Conservation (phyloP, 768 basidiomycete genomes). For the Ramaria rubella region DNA sequence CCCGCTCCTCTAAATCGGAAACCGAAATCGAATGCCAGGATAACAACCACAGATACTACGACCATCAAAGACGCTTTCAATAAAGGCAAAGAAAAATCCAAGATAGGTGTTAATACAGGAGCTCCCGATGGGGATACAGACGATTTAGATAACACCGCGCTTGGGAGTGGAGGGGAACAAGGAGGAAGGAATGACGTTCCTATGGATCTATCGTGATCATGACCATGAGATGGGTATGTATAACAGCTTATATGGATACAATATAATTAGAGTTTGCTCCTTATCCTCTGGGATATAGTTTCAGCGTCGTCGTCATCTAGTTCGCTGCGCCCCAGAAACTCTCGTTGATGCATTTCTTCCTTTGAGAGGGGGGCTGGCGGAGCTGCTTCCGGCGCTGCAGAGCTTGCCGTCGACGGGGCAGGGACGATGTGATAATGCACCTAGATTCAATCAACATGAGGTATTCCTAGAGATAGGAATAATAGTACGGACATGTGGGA, state of each 20-base stretch:
- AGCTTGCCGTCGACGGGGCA: constrained; percentile 43
- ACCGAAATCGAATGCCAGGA: neutral
- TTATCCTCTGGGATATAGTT: constrained; percentile 40
- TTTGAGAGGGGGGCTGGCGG: constrained; percentile 29
- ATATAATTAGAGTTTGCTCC: constrained; percentile 33
- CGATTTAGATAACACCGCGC: no score
- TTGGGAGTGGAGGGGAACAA: neutral
- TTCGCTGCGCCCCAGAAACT: constrained; percentile 50
- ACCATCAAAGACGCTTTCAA: constrained; percentile 7
- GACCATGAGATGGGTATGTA: neutral
- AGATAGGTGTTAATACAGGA: neutral
- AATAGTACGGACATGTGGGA: constrained; percentile 53
- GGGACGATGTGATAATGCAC: constrained; percentile 77
- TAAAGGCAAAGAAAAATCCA: neutral
- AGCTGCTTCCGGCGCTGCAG: constrained; percentile 9
- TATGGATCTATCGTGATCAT: neutral
- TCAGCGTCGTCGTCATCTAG: constrained; percentile 55
- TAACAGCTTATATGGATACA: no score
- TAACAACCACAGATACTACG: neutral
- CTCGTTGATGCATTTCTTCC: constrained; percentile 52
- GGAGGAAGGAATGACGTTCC: neutral
- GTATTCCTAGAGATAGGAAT: neutral
- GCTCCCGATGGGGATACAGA: neutral
- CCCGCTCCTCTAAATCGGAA: neutral
- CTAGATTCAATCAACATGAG: constrained; percentile 26